A percentile compares a stretch with the other conserved stretches of the same genome.
Conservation (phyloP, 2,329 filamentous ascomycete genomes). For the Tetracladium maxilliforme region DNA sequence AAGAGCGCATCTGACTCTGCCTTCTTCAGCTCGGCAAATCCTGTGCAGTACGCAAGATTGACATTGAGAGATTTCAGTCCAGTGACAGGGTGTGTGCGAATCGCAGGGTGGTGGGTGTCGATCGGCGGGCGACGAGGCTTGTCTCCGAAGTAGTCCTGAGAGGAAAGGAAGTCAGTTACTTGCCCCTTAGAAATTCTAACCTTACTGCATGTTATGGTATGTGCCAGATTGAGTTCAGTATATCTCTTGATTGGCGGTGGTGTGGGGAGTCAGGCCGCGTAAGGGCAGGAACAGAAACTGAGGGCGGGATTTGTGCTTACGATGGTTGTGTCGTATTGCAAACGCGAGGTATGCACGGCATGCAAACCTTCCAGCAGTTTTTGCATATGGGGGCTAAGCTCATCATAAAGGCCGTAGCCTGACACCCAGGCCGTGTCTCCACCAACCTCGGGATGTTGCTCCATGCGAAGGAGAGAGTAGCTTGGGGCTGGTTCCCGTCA, state of each 20-base stretch:
- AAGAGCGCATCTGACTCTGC: slow-evolving; percentile 9
- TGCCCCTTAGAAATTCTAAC: slow-evolving; percentile 7
- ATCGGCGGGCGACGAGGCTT: slow-evolving; percentile 11
- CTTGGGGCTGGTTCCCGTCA: slow-evolving; percentile 1
- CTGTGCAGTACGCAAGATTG: slow-evolving; percentile 8
- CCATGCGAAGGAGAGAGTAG: slow-evolving; percentile 3
- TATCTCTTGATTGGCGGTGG: too few species aligned
- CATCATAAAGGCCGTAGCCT: slow-evolving; percentile 9
- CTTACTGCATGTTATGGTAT: too few species aligned
- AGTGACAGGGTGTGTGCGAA: slow-evolving; percentile 14
- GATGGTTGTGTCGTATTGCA: slow-evolving; percentile 7
- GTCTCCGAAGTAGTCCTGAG: slow-evolving; percentile 9
- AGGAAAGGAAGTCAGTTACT: slow-evolving; percentile 8
- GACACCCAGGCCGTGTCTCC: slow-evolving; percentile 6
- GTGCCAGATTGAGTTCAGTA: too few species aligned
- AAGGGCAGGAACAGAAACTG: slow-evolving; percentile 2
- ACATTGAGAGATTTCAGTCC: slow-evolving; percentile 10
- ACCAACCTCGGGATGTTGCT: slow-evolving; percentile 2
- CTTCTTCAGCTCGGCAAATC: slow-evolving; percentile 12
- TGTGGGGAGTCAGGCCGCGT: too few species aligned
- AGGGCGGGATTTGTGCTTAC: neutral
- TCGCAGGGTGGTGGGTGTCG: slow-evolving; percentile 12
- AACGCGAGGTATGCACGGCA: slow-evolving; percentile 8
- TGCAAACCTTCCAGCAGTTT: slow-evolving; percentile 7
- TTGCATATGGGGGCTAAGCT: slow-evolving; percentile 7